Percentiles rank a stretch among this genome's conserved stretches.
Conservation (phyloP, 768 basidiomycete genomes). For the Candolleomyces aberdarensis region DNA sequence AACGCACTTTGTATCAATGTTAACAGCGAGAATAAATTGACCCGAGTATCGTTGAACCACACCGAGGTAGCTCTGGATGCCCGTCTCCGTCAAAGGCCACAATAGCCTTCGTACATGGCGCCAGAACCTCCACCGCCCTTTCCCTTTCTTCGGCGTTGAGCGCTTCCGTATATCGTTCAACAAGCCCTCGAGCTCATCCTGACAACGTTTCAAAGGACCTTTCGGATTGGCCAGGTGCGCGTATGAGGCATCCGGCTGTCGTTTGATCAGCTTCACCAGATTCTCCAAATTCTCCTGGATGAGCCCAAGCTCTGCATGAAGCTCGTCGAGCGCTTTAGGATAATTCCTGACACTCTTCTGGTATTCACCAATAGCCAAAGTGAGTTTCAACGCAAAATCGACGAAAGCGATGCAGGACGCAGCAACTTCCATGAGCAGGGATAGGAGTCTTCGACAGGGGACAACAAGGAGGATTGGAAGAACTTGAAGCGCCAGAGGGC, state of each 20-base stretch:
- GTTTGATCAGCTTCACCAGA: neutral
- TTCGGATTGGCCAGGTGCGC: neutral
- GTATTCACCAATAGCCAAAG: neutral
- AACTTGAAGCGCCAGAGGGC: neutral
- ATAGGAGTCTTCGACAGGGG: neutral
- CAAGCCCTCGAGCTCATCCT: neutral
- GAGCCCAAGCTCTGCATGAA: neutral
- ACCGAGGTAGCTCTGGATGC: neutral
- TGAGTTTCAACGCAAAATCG: conserved; percentile 3
- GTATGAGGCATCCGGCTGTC: neutral
- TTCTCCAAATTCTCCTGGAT: neutral
- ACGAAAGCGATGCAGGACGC: conserved; percentile 1
- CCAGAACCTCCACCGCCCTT: neutral
- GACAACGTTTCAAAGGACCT: neutral
- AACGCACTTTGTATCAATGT: conserved; percentile 2
- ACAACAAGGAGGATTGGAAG: neutral
- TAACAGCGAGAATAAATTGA: neutral
- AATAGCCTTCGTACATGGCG: neutral
- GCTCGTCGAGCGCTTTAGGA: neutral
- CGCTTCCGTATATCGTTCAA: neutral
- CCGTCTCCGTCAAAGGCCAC: neutral
- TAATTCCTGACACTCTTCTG: conserved; percentile 1
- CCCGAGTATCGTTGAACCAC: neutral
- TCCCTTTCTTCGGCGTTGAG: neutral
- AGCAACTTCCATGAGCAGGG: conserved; percentile 1